Conservation (phyloP, 129 eudicot genomes). For the Arctium minus region DNA sequence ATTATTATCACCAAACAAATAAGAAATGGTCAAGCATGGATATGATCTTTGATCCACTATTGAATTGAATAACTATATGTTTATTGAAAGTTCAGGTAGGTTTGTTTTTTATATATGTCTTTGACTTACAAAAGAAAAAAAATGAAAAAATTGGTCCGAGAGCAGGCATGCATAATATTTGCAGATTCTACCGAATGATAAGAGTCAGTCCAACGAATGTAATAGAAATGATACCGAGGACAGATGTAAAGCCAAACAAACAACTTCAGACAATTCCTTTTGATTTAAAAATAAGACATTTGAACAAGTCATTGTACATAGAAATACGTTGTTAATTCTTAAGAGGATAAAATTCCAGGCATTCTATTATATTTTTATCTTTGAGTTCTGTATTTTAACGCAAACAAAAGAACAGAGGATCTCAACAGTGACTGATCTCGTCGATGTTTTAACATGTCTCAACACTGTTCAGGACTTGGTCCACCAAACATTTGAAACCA, state of each 20-base stretch:
- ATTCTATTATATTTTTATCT: not conserved
- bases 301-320: not conserved
- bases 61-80: not conserved
- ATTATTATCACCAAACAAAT: not conserved
- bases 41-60: not conserved
- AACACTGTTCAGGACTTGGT: conserved; percentile 13
- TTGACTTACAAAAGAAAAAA: too few species aligned
- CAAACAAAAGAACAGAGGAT: not conserved
- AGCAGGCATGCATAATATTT: not conserved
- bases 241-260: not conserved
- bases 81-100: not conserved
- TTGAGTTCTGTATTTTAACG: not conserved
- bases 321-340: not conserved
- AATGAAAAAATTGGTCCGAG: not conserved
- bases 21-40: not conserved
- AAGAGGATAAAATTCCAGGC: not conserved
- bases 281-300: not conserved
- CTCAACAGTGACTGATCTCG: not conserved
- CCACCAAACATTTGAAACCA: not conserved
- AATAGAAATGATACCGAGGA: not conserved
- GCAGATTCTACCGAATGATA: conserved; percentile 3
- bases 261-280: not conserved
- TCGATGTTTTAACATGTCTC: not conserved
- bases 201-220: not conserved
- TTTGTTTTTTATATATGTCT: not conserved